Evolutionary conservation across 345 rosid genomes (phyloP), one percentile per base, ranked within the genome.

Genomic region (Lagerstroemia speciosa): DNA sequence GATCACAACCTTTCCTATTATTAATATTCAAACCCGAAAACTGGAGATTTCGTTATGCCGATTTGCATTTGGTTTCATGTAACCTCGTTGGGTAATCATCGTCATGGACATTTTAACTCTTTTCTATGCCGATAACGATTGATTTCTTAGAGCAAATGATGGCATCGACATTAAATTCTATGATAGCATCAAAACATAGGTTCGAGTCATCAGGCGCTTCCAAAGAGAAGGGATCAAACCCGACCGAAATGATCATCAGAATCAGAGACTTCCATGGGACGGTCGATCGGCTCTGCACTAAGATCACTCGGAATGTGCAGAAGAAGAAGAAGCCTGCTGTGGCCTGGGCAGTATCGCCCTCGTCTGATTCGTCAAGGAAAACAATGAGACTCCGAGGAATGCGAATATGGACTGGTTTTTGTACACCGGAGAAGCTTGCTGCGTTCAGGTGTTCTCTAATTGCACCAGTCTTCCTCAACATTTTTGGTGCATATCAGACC

Each of bases 211-310:
- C 85, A 45, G 89, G 90, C 72, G 83, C 76, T 62, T 65, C 83
- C 2, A 93, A 78, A 62, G 78, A 84, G 36, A 63, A 70, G 52
- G 87, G 78, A 67, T 82, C 79, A 52, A 73, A 62, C 31, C 86
- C 85, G 38, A 81, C 91, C 74, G 88, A 87, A 66, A 62, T 93
- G 3, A 89, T 91, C 78, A 79, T 78, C 26, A 85, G 89, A 62
- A 83, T 91, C 48, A 86, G 75, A 67, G 91, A 93, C 66, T 93
- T 93, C 65, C 86, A 91, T 7, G 72, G 61, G 24, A 89, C 84
- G 97, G 98, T 91, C 64, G 98, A 93, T 79, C 80, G 78, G 63
- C 92, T 76, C 15, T 93, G 91, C 48, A 71, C 86, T 14, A 88
- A 87, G 63, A 82, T 91, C 55, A 77, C 83, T 64, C 76, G 89